A percentile compares a stretch with the other conserved stretches of the same genome.
Conservation (phyloP, 768 basidiomycete genomes). For the Trametes cubensis region DNA sequence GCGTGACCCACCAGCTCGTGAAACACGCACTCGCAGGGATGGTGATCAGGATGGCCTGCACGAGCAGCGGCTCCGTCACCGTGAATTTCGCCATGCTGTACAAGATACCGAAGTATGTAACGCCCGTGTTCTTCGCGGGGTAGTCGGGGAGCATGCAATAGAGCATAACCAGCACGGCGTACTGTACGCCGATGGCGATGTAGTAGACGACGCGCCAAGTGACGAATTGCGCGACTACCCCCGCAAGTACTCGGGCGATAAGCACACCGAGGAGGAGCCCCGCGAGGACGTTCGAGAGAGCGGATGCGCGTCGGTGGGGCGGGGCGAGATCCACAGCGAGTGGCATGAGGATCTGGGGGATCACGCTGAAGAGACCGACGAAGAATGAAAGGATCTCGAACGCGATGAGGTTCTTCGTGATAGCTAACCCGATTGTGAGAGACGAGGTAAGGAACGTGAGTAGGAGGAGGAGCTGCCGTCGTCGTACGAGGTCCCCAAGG, state of each 20-base stretch:
- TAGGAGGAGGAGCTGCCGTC: conserved; percentile 68
- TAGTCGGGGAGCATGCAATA: conserved; percentile 81
- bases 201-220: conserved; percentile 80
- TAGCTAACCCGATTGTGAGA: conserved; percentile 71
- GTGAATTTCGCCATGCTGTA: conserved; percentile 78
- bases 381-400: conserved; percentile 75
- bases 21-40: conserved; percentile 62
- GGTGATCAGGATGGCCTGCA: conserved; percentile 68
- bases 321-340: conserved; percentile 82
- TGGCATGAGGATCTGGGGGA: conserved; percentile 75
- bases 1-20: conserved; percentile 50
- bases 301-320: conserved; percentile 67
- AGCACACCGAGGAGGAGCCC: conserved; percentile 76
- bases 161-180: conserved; percentile 54
- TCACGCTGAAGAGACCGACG: conserved; percentile 70
- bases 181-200: conserved; percentile 73
- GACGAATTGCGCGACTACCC: conserved; percentile 71
- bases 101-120: conserved; percentile 71
- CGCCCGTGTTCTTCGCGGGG: conserved; percentile 67
- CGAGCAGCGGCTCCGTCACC: conserved; percentile 75
- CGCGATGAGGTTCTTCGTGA: conserved; percentile 58
- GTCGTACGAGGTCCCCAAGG: conserved; percentile 78
- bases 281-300: conserved; percentile 71
- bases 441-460: conserved; percentile 55
- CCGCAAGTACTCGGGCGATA: conserved; percentile 72